Percentiles rank a stretch among this genome's conserved stretches.
Conservation (phyloP, 306 rosid species). For the Quercus dentata region DNA sequence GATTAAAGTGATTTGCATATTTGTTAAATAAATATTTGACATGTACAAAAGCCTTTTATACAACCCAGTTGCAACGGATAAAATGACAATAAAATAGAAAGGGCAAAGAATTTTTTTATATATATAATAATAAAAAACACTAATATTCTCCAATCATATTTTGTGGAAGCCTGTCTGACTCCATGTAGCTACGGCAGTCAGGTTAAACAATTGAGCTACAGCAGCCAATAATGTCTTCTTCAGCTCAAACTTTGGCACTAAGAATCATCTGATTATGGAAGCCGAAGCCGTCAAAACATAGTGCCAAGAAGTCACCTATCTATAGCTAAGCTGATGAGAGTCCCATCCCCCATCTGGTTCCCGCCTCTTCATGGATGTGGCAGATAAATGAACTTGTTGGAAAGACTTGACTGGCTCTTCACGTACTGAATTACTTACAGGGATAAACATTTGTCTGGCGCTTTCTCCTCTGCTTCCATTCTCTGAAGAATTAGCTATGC, state of each 20-base stretch:
- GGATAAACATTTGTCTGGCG: constrained; percentile 8
- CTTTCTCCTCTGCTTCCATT: constrained; percentile 17
- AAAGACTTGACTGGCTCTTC: constrained; percentile 23
- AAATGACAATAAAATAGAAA: not conserved
- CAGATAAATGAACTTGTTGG: constrained; percentile 14
- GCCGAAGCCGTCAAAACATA: not conserved
- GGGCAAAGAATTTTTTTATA: constrained; percentile 14
- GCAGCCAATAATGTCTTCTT: constrained; percentile 2
- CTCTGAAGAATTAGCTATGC: constrained; percentile 3
- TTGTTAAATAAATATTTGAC: not conserved
- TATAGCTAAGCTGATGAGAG: constrained; percentile 22
- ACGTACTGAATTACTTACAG: constrained; percentile 2
- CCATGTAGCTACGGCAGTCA: constrained; percentile 4
- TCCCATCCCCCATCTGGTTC: constrained; percentile 44
- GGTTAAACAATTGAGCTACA: constrained; percentile 19
- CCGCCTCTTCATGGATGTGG: constrained; percentile 24
- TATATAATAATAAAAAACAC: not conserved
- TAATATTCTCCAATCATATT: constrained; percentile 12
- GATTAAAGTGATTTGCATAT: constrained; percentile 1
- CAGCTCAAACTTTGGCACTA: not conserved
- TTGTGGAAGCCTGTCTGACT: constrained; percentile 15
- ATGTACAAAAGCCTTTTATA: constrained; percentile 17
- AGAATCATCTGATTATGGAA: not conserved
- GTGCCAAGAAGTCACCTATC: constrained; percentile 21
- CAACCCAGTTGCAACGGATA: constrained; percentile 1